These are phyloP conservation scores for Rusavskia elegans DNA, from an alignment of 495 filamentous ascomycete species.

Conservation along the genomic window DNA sequence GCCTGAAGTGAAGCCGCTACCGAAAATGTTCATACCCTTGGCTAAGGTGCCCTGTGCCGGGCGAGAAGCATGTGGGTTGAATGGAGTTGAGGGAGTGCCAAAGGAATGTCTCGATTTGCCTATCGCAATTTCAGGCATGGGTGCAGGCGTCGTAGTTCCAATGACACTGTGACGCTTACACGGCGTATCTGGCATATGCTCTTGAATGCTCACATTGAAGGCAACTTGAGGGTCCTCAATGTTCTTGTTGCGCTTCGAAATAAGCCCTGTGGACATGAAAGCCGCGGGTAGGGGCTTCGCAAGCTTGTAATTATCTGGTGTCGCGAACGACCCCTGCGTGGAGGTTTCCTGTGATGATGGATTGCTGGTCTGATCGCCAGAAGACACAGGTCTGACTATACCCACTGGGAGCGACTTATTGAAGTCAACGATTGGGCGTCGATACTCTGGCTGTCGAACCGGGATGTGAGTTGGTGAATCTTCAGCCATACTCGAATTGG, in stretches of 20 bases:
- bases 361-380: conserved; percentile 18
- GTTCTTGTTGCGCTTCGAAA: conserved; percentile 67
- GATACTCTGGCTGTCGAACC: conserved; percentile 33
- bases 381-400: conserved; percentile 30
- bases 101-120: conserved; percentile 47
- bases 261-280: conserved; percentile 85
- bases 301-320: conserved; percentile 68
- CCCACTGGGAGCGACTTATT: conserved; percentile 66
- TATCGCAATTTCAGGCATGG: conserved; percentile 36
- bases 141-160: conserved; percentile 44
- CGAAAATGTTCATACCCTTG: conserved; percentile 52
- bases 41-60: conserved; percentile 43
- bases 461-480: conserved; percentile 60
- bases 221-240: conserved; percentile 32
- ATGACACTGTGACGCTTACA: conserved; percentile 67
- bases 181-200: conserved; percentile 75
- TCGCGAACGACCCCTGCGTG: conserved; percentile 46
- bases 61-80: conserved; percentile 31
- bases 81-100: conserved; percentile 44
- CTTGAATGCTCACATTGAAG: conserved; percentile 26
- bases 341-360: conserved; percentile 29
- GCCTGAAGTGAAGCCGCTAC: conserved; percentile 33
- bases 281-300: conserved; percentile 72
- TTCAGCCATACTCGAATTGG: conserved; percentile 55
- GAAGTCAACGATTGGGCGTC: conserved; percentile 46